phyloP scores from a whole-genome alignment of 768 basidiomycete species.

The Rhizopogon sp. region DNA sequence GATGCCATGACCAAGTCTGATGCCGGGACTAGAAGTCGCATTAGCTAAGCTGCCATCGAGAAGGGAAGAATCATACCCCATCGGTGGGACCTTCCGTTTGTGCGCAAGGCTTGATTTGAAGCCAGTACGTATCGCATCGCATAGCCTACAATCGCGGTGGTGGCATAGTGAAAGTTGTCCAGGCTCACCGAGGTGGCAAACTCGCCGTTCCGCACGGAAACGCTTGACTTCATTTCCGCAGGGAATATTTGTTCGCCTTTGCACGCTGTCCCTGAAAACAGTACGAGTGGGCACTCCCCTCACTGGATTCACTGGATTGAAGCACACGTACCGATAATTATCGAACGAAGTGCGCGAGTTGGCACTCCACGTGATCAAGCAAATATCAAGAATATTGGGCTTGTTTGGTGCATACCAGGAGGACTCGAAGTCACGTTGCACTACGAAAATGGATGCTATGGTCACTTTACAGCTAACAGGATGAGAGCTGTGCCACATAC shows the following conservation, averaged over 20 bases:
- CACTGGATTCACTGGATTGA: not conserved
- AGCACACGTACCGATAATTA: constrained; percentile 9
- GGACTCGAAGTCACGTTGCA: constrained; percentile 5
- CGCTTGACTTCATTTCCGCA: constrained; percentile 19
- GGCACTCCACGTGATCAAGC: constrained; percentile 18
- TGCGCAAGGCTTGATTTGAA: constrained; percentile 17
- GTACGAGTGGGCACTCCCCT: constrained; percentile 7
- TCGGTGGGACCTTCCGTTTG: constrained; percentile 9
- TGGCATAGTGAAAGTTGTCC: constrained; percentile 13
- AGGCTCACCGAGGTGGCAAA: constrained; percentile 17
- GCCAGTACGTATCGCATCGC: constrained; percentile 17
- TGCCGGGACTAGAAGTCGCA: constrained; percentile 10
- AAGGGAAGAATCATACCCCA: constrained; percentile 4
- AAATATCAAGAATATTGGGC: constrained; percentile 14
- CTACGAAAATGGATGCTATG: not conserved
- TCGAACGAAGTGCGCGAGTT: constrained; percentile 7
- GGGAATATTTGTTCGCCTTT: not conserved
- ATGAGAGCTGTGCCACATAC: constrained; percentile 1
- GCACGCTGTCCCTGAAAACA: constrained; percentile 8
- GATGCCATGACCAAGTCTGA: constrained; percentile 21
- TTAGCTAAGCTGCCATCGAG: no score
- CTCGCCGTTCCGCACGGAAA: constrained; percentile 17
- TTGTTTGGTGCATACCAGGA: constrained; percentile 5
- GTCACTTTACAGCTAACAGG: no score
- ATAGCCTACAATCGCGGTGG: constrained; percentile 10